Evolutionary conservation across 768 basidiomycete species (phyloP), one percentile per base, ranked within the genome.

Genomic region (Russula abietina): DNA sequence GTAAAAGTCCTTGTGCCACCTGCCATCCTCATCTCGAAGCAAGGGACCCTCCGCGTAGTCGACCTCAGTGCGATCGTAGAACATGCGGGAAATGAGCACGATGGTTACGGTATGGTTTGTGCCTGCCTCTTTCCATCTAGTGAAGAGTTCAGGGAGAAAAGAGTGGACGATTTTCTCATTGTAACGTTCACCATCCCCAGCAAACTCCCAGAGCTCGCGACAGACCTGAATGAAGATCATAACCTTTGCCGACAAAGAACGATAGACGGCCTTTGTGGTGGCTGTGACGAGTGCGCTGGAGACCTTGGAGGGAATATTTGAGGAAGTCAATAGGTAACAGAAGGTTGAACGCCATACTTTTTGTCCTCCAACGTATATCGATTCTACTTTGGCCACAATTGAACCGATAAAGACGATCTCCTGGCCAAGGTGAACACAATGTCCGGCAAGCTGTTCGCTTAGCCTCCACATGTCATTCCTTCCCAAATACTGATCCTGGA

Each of bases 151-250:
- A 1, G 96, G 94, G 9, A 99, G 83, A 76, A 98, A 98, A 3
- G 94, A 92, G 71, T 98, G 94, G 2, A 96, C 89, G n/a, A 96
- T 90, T 76, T 98, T 98, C 73, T 98, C 97, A 71, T 92, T 89
- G 74, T 89, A 93, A 6, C 95, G 84, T 73, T 97, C 94, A 26
- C 97, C 97, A 65, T 98, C 97, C 39, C 91, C 93, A 26, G 94
- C 83, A 71, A 98, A 98, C 69, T 97, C 91, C 92, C 93, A 98
- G 59, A 97, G 83, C 71, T 98, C 97, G 53, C 87, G 84, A 72
- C 93, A 96, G 17, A 99, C 89, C 78, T 98, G 95, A 53, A 99
- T 93, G 73, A 97, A 96, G 60, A 98, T 88, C 22, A 91, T 97
- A 39, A 89, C 82, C 70, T 89, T 93, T 48, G 95, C 93, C 1